Conservation (phyloP, 345 rosid genomes). For the Populus euphratica region DNA sequence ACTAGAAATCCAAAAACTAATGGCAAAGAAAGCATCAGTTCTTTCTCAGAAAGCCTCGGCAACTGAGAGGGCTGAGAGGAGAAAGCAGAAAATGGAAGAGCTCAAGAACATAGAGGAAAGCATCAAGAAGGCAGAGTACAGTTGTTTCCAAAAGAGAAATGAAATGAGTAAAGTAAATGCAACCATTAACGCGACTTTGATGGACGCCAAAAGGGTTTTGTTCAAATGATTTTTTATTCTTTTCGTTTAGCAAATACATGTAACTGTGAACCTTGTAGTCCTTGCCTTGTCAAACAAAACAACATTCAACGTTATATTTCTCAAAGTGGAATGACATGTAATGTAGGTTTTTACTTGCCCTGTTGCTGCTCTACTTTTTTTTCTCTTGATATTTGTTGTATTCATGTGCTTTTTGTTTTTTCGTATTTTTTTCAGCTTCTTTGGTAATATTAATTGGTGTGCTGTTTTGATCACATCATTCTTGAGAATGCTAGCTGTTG, state of each 20-base stretch:
- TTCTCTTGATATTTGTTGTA: no score
- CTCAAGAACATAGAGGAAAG: not conserved
- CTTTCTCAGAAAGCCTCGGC: not conserved
- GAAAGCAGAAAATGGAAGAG: not conserved
- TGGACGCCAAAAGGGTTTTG: not conserved
- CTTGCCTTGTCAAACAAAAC: no score
- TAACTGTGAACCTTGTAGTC: not conserved
- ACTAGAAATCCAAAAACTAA: not conserved
- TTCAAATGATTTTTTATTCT: not conserved
- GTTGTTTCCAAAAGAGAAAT: not conserved
- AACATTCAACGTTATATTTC: no score
- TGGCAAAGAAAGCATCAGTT: not conserved
- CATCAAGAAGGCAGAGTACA: not conserved
- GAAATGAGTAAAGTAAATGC: not conserved
- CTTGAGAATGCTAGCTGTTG: not conserved
- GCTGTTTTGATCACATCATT: not conserved
- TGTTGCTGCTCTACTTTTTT: no score
- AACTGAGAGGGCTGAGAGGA: not conserved
- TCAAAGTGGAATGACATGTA: no score
- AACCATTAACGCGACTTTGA: not conserved
- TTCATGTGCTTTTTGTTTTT: no score
- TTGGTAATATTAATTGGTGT: not conserved
- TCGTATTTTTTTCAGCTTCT: no score
- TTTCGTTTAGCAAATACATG: not conserved
- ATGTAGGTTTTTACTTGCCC: no score